These are phyloP conservation scores for Geum urbanum DNA, from an alignment of 306 rosid genomes.

Conservation along the genomic window DNA sequence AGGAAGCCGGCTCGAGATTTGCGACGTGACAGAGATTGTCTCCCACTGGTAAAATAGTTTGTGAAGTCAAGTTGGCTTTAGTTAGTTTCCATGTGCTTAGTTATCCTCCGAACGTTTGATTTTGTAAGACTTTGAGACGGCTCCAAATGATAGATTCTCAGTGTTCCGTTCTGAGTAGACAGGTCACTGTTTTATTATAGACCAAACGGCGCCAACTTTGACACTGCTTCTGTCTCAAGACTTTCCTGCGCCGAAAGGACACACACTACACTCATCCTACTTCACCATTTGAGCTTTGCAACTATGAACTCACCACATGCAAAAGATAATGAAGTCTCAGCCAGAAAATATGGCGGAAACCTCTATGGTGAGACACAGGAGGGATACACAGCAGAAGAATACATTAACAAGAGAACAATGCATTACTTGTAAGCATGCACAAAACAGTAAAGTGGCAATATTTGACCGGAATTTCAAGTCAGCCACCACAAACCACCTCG, in stretches of 20 bases:
- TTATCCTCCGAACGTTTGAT: too few species aligned
- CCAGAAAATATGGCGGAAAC: not conserved
- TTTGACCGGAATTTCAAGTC: conserved; percentile 35
- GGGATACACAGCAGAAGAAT: not conserved
- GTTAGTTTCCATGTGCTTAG: not conserved
- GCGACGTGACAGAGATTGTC: conserved; percentile 63
- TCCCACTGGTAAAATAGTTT: conserved; percentile 15
- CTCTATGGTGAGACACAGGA: not conserved
- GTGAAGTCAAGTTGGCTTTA: conserved; percentile 12
- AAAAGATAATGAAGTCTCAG: not conserved
- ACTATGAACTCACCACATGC: too few species aligned
- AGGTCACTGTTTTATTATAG: not conserved
- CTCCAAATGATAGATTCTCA: not conserved
- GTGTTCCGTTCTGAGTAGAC: conserved; percentile 1
- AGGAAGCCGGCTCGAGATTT: conserved; percentile 65
- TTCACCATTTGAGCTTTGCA: not conserved
- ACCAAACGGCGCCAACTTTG: conserved; percentile 48
- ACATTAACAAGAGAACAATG: conserved; percentile 36
- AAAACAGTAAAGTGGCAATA: conserved; percentile 31
- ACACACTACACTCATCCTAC: not conserved
- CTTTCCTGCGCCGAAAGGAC: conserved; percentile 19
- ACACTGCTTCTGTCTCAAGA: conserved; percentile 23
- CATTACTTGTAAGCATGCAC: conserved; percentile 42
- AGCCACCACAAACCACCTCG: conserved; percentile 55
- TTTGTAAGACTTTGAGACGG: too few species aligned